Evolutionary conservation across 305 asterid species (phyloP).

Genomic region (Petunia hybrid): DNA sequence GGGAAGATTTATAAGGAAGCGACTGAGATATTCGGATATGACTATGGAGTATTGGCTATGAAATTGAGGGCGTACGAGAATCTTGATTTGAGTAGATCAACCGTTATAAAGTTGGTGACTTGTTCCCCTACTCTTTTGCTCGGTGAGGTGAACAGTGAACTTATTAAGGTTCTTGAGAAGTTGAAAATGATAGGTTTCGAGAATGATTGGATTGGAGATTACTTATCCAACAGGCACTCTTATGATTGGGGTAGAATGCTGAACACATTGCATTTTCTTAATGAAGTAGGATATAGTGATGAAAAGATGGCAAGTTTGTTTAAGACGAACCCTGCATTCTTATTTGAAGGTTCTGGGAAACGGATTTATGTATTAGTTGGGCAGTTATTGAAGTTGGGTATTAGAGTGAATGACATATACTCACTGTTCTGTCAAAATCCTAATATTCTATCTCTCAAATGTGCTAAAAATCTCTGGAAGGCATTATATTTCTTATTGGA

Average conservation of each 20-base stretch:
- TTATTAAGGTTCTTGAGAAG: constrained; percentile 54
- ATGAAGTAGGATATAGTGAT: constrained; percentile 56
- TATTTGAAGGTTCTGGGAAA: constrained; percentile 47
- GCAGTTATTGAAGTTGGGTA: constrained; percentile 22
- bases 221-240: constrained; percentile 47
- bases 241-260: constrained; percentile 63
- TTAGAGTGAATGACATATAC: no score
- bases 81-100: constrained; percentile 62
- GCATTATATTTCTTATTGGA: no score
- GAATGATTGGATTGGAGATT: constrained; percentile 56
- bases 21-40: no score
- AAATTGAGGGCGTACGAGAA: constrained; percentile 65
- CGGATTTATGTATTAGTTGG: constrained; percentile 60
- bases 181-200: constrained; percentile 42
- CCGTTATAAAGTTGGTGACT: constrained; percentile 50
- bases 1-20: constrained; percentile 67
- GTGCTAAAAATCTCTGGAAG: background rate
- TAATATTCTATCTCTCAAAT: no score
- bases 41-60: constrained; percentile 36
- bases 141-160: no score
- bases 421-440: no score
- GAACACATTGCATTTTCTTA: constrained; percentile 61
- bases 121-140: no score
- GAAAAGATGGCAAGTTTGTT: constrained; percentile 52
- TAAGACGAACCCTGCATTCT: constrained; percentile 50